Base-by-base conservation (phyloP, 768 basidiomycete genomes). In the Lactarius hengduanensis region DNA sequence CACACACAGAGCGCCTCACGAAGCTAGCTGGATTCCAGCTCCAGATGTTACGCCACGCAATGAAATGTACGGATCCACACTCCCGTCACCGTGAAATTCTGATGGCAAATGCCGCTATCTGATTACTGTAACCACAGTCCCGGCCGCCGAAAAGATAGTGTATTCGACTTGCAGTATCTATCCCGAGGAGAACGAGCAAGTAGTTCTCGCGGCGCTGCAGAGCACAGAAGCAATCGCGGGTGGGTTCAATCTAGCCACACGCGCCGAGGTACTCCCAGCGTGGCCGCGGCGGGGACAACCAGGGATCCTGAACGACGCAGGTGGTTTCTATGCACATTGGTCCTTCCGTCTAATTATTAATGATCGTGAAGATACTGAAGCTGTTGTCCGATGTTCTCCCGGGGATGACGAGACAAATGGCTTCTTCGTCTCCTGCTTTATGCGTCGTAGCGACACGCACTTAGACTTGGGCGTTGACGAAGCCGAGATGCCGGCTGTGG, bases 111-210 rank as follows among this genome's bases (percentile, higher is more conserved):
- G 38, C 50, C n/a, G 11, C 30, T 32, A 20, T 53, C 62, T 43
- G 26, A 61, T 45, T 28, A 34, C 34, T 9, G 34, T 34, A 36
- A 57, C 38, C 54, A 22, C 70, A 96, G 94, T 96, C 76, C 88
- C 92, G 1, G 80, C 81, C 47, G 91, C 88, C 41, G 77, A 81
- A 65, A 86, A 84, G 71, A 93, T 99, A 71, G 95, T 95, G 32
- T 98, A 99, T 76, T 98, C 96, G 28, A 99, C 97, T n/a, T 99
- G 96, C 74, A 97, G 94, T 69, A 81, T 97, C 57, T 90, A 98
- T 76, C 84, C 91, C 16, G 84, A 83, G 50, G 97, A 99, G 74
- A 96, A 99, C 76, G 97, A 99, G 75, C 86, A 87, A 65, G 97
- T 98, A 63, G 92, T 98, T 10, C 79, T 84, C 8, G 80, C 84